A percentile compares a stretch with the other conserved stretches of the same genome.
These are phyloP conservation scores for Coccomyxa sp. DNA, from an alignment of 139 green algal genomes.

Conservation along the genomic window DNA sequence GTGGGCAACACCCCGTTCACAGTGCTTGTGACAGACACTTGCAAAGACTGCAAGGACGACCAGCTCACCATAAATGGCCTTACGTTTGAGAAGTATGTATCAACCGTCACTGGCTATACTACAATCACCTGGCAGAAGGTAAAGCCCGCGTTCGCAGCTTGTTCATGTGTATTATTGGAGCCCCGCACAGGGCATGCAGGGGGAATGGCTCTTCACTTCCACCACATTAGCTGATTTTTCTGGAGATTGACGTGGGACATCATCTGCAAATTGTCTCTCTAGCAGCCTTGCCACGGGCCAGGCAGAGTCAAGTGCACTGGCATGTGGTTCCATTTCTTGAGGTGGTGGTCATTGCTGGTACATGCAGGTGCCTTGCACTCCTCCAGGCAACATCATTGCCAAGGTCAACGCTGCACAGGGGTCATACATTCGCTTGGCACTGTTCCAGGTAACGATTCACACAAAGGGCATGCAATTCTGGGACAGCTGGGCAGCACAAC, in stretches of 20 bases:
- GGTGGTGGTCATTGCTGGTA: no score
- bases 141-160: neutral
- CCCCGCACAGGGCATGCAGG: no score
- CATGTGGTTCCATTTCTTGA: no score
- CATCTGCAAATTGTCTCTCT: neutral
- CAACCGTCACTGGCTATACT: neutral
- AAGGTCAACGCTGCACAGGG: neutral
- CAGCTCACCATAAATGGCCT: neutral
- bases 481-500: no score
- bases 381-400: neutral
- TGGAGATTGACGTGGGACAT: neutral
- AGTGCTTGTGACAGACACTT: constrained; percentile 3
- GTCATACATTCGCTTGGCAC: neutral
- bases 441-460: neutral
- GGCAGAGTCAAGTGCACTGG: no score
- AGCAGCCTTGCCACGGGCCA: no score
- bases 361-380: neutral
- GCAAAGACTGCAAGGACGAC: neutral
- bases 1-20: neutral
- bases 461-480: neutral
- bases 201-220: no score
- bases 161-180: neutral
- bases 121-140: neutral
- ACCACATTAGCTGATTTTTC: neutral
- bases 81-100: neutral